Conservation (phyloP, 495 filamentous ascomycete species). For the Tetracladium setigerum region DNA sequence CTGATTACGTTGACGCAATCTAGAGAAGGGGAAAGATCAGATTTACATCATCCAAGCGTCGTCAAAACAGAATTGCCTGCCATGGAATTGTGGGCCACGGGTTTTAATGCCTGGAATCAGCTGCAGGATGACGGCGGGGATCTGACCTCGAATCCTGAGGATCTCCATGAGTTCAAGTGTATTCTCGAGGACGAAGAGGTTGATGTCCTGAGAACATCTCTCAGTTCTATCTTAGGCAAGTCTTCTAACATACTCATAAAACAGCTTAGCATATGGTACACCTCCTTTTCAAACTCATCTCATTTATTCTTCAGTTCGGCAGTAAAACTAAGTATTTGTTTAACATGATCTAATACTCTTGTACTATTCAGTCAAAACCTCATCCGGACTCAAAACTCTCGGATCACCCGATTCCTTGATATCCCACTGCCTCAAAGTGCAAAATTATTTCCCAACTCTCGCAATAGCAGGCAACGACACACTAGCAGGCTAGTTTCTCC, state of each 20-base stretch:
- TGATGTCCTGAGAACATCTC: conserved; percentile 3
- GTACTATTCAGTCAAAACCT: conserved; percentile 20
- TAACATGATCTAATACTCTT: conserved; percentile 10
- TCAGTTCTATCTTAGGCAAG: conserved; percentile 14
- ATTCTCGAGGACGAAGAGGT: conserved; percentile 7
- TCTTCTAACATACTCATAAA: neutral
- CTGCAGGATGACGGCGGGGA: conserved; percentile 24
- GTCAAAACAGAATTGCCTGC: neutral
- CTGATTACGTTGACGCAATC: too few relatives aligned
- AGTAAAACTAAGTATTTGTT: neutral
- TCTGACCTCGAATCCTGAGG: conserved; percentile 1
- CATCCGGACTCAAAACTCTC: conserved; percentile 18
- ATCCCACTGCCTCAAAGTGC: conserved; percentile 4
- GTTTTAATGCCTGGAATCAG: conserved; percentile 45
- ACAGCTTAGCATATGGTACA: neutral
- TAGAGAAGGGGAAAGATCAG: too few relatives aligned
- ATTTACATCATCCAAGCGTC: neutral
- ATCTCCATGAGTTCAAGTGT: conserved; percentile 8
- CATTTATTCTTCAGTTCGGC: neutral
- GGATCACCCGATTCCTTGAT: conserved; percentile 15
- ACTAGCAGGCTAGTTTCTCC: conserved; percentile 20
- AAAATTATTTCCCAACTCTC: conserved; percentile 16
- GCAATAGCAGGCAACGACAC: conserved; percentile 29
- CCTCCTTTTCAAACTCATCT: neutral
- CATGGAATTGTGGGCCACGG: conserved; percentile 42